Conservation (phyloP, 148 eudicot genomes). For the Amaranthus hypochondriacus region DNA sequence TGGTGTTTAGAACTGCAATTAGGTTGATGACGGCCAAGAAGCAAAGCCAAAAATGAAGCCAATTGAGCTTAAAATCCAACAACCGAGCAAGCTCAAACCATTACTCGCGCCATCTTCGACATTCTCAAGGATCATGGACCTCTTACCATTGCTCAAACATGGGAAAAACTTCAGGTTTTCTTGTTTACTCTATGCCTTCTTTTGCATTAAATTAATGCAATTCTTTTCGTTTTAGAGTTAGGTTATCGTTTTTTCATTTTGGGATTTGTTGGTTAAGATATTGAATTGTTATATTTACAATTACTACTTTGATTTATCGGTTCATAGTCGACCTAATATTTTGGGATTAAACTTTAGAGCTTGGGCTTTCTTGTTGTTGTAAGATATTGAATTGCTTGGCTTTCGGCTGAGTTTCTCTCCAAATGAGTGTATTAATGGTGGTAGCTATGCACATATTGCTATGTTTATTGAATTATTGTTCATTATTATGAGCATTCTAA, state of each 20-base stretch:
- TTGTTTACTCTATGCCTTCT: background rate
- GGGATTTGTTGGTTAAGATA: background rate
- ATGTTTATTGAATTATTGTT: too few species aligned
- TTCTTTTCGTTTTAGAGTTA: background rate
- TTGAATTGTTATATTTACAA: too few species aligned
- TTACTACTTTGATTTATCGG: too few species aligned
- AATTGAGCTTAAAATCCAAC: conserved; percentile 52
- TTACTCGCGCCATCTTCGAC: conserved; percentile 68
- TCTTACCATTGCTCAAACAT: conserved; percentile 70
- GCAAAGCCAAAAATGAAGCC: conserved; percentile 82
- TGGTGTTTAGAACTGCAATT: conserved; percentile 57
- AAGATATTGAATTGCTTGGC: too few species aligned
- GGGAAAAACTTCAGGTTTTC: conserved; percentile 72
- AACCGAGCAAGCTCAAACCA: conserved; percentile 79
- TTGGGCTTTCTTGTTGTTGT: too few species aligned
- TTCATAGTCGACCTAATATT: too few species aligned
- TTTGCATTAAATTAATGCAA: background rate
- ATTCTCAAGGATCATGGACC: conserved; percentile 89
- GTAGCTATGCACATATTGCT: too few species aligned
- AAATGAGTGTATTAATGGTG: too few species aligned
- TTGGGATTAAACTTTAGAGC: too few species aligned
- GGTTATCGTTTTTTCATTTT: background rate
- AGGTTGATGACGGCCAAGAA: conserved; percentile 56
- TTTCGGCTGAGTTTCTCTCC: too few species aligned
- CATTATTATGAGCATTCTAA: too few species aligned